Evolutionary conservation across 208 protist species (phyloP), one percentile per base, ranked within the genome.

Genomic region (Leishmania major): DNA sequence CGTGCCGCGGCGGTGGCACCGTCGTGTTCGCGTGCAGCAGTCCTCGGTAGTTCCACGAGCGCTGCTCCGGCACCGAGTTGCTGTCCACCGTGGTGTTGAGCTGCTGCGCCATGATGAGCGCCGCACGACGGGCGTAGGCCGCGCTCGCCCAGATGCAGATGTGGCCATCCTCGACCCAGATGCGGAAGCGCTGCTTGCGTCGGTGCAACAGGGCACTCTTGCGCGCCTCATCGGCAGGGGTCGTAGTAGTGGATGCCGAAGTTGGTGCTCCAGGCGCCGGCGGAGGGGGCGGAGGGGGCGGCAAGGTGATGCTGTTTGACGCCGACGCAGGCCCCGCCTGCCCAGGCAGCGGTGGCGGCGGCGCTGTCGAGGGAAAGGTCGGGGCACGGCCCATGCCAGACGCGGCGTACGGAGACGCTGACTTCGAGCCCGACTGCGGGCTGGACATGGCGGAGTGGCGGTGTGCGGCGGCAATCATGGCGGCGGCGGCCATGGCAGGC

Each of bases 101-200:
- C 80, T 96, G 92, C 84, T 93, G 90, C 11, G 90, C 84, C 72
- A 96, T 84, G 25, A 96, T 82, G 51, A 96, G 87, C 51, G 90
- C 92, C 2, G 89, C 92, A 4, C 92, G 92, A 25, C 92, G 90
- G 37, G 89, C 90, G 84, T 93, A 96, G 45, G 92, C 90, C 5
- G 92, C 88, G 75, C 92, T 94, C 8, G 89, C 87, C 89, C 89
- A 96, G 51, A 96, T 71, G 78, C 90, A 94, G 69, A 96, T 76
- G 69, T 89, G 88, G 17, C 92, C 92, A 69, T 93, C 85, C 81
- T 96, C 90, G 10, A 96, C 87, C 91, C 92, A 96, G 76, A 96
- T 89, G 40, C 92, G 92, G 82, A 93, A 94, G 25, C 89, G 91
- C 60, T 82, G 69, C 77, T 91, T 92, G 62, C 92, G 92, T 45